phyloP scores from a whole-genome alignment of 73 alveolate species.

The Urostyla sp. region DNA sequence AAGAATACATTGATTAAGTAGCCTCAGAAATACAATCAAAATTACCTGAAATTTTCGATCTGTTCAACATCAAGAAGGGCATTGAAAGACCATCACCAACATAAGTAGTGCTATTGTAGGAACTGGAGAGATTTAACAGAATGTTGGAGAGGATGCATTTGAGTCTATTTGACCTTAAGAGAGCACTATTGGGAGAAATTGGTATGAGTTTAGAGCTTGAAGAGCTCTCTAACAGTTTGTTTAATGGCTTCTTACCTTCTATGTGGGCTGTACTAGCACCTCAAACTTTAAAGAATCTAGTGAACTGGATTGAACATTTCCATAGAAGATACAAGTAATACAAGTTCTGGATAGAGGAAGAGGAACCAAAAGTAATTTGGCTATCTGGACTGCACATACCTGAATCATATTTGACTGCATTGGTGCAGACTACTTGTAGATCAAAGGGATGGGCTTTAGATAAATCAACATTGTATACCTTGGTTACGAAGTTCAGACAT shows the following conservation, averaged over 20 bases:
- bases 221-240: conserved; percentile 85
- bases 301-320: conserved; percentile 98
- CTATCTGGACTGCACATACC: conserved; percentile 99
- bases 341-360: conserved; percentile 92
- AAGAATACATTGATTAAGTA: conserved; percentile 82
- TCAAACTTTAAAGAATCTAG: conserved; percentile 97
- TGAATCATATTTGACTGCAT: conserved; percentile 98
- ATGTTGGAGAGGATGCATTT: conserved; percentile 90
- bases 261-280: conserved; percentile 97
- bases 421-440: conserved; percentile 99
- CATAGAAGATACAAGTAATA: conserved; percentile 95
- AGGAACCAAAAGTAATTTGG: conserved; percentile 99
- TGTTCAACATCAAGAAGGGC: conserved; percentile 69
- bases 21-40: conserved; percentile 83
- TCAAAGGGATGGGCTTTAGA: conserved; percentile 99
- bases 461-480: conserved; percentile 98
- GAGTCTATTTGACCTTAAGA: conserved; percentile 87
- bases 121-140: conserved; percentile 96
- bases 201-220: conserved; percentile 95
- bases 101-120: conserved; percentile 97
- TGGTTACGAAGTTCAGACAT: conserved; percentile 89
- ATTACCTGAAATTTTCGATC: conserved; percentile 83
- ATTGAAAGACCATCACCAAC: conserved; percentile 92
- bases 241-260: conserved; percentile 95
- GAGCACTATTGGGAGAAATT: conserved; percentile 97